Evolutionary conservation across 2,329 filamentous ascomycete species (phyloP).

Genomic region (Ophiocordyceps camponoti-floridani): DNA sequence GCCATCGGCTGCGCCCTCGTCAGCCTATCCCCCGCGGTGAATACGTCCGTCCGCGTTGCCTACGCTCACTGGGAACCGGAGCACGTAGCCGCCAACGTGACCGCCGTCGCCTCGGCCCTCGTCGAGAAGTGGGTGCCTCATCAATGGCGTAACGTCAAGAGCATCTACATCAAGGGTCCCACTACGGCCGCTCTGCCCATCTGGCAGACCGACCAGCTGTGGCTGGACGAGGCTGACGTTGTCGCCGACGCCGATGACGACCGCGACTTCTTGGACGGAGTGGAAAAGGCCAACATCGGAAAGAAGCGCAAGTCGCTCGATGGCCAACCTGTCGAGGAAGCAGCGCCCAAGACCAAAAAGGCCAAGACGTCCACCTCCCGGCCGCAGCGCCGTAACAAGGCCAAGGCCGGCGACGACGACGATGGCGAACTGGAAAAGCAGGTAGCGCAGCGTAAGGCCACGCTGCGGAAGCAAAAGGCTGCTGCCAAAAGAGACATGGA

Average conservation of each 20-base stretch:
- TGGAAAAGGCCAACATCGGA: conserved; percentile 37
- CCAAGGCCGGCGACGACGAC: conserved; percentile 21
- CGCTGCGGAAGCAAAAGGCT: conserved; percentile 40
- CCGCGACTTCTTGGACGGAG: conserved; percentile 29
- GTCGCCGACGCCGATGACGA: conserved; percentile 42
- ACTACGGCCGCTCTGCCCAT: conserved; percentile 82
- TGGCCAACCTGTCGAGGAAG: conserved; percentile 26
- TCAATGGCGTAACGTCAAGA: conserved; percentile 73
- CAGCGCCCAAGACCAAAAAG: conserved; percentile 15
- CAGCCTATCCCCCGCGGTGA: conserved; percentile 59
- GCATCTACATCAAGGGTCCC: conserved; percentile 78
- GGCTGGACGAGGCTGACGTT: conserved; percentile 60
- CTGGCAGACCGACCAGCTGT: conserved; percentile 85
- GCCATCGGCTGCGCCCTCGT: conserved; percentile 64
- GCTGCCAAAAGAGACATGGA: conserved; percentile 33
- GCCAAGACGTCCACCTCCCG: conserved; percentile 15
- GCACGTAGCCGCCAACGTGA: conserved; percentile 65
- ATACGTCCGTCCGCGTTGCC: conserved; percentile 66
- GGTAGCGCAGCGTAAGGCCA: conserved; percentile 39
- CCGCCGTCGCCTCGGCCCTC: conserved; percentile 49
- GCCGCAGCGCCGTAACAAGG: conserved; percentile 4
- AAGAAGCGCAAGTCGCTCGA: conserved; percentile 44
- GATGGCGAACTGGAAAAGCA: conserved; percentile 37
- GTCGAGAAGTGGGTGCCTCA: conserved; percentile 68
- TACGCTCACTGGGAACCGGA: conserved; percentile 56